A percentile compares a stretch with the other conserved stretches of the same genome.
phyloP scores from a whole-genome alignment of 2,329 filamentous ascomycete genomes.

The Aspergillus viridinutans region DNA sequence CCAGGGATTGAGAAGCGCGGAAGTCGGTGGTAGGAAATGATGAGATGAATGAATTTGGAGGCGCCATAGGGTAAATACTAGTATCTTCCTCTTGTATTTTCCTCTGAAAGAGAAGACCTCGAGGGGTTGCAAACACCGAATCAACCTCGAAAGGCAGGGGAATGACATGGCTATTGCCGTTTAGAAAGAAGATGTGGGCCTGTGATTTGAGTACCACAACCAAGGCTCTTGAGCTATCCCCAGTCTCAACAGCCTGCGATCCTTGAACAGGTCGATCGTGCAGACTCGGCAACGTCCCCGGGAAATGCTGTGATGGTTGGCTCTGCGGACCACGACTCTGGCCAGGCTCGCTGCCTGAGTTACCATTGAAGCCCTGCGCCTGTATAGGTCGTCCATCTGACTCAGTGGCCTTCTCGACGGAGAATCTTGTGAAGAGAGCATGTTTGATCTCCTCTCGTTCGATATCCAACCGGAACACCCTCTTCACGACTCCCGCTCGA shows the following conservation, averaged over 20 bases:
- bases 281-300: conserved; percentile 22
- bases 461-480: conserved; percentile 78
- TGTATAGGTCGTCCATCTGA: conserved; percentile 7
- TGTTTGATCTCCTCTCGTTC: conserved; percentile 86
- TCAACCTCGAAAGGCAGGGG: conserved; percentile 95
- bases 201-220: conserved; percentile 91
- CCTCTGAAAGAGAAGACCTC: conserved; percentile 81
- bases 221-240: conserved; percentile 56
- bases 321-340: conserved; percentile 8
- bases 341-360: conserved; percentile 3
- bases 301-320: conserved; percentile 18
- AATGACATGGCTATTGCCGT: conserved; percentile 81
- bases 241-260: conserved; percentile 14
- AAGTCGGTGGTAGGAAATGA: conserved; percentile 52
- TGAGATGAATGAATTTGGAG: conserved; percentile 78
- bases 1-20: conserved; percentile 32
- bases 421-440: conserved; percentile 80
- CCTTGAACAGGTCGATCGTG: conserved; percentile 22
- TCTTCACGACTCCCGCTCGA: conserved; percentile 75
- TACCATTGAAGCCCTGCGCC: conserved; percentile 6
- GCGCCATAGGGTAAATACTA: conserved; percentile 48
- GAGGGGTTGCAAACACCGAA: conserved; percentile 73
- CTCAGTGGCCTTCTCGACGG: conserved; percentile 38
- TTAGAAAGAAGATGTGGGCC: conserved; percentile 87
- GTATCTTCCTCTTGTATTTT: conserved; percentile 51